Conservation (phyloP, 2,329 filamentous ascomycete genomes). For the Zasmidium cellare region DNA sequence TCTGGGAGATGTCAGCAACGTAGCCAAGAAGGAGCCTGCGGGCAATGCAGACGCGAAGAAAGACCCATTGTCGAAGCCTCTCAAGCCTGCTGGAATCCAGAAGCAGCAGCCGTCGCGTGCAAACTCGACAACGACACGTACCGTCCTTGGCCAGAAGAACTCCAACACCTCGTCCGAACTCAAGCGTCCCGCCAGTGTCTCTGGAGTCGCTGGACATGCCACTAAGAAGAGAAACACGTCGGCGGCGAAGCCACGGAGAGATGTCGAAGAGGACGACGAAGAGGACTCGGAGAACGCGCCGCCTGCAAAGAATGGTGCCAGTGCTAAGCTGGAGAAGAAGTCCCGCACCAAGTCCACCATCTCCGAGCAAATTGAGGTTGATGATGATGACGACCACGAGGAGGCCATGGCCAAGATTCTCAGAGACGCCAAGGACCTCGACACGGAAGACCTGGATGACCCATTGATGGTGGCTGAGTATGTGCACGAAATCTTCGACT, state of each 20-base stretch:
- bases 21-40: conserved; percentile 70
- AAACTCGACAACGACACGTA: conserved; percentile 54
- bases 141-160: conserved; percentile 66
- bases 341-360: conserved; percentile 33
- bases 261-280: conserved; percentile 56
- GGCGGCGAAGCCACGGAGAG: conserved; percentile 54
- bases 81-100: conserved; percentile 75
- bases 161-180: conserved; percentile 62
- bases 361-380: conserved; percentile 33
- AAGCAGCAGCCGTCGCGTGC: conserved; percentile 61
- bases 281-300: conserved; percentile 64
- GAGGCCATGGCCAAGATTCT: conserved; percentile 38
- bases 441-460: conserved; percentile 85
- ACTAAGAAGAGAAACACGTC: conserved; percentile 68
- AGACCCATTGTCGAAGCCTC: conserved; percentile 55
- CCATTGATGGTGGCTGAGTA: conserved; percentile 98
- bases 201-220: conserved; percentile 63
- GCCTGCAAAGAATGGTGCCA: conserved; percentile 56
- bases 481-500: conserved; percentile 95
- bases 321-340: conserved; percentile 48
- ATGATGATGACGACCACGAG: conserved; percentile 38
- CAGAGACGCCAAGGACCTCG: conserved; percentile 63
- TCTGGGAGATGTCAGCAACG: conserved; percentile 93
- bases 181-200: conserved; percentile 73
- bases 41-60: conserved; percentile 63